These are phyloP conservation scores for Aspergillus bombycis DNA, from an alignment of 2,329 filamentous ascomycete species.

Conservation along the genomic window DNA sequence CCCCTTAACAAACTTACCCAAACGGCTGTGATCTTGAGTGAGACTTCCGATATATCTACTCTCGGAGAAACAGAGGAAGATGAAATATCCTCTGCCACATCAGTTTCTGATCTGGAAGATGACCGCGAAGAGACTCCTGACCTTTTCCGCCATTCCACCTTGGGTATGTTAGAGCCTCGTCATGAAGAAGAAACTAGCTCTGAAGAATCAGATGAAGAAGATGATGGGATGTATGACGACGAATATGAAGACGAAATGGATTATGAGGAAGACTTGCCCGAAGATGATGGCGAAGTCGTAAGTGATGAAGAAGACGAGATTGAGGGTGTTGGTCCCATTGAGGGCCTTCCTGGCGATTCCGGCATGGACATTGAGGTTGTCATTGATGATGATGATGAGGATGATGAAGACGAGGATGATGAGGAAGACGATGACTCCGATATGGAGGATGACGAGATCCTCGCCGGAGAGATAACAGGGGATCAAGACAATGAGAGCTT, in stretches of 20 bases:
- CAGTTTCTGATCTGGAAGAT: conserved; percentile 83
- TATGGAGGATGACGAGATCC: conserved; percentile 56
- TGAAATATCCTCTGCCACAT: conserved; percentile 84
- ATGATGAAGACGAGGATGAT: conserved; percentile 65
- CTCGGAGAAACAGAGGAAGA: conserved; percentile 77
- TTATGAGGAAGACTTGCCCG: conserved; percentile 80
- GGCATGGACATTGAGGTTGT: conserved; percentile 81
- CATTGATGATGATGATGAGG: conserved; percentile 72
- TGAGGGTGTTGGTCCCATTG: conserved; percentile 74
- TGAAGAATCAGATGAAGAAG: conserved; percentile 68
- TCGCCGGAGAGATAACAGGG: conserved; percentile 58
- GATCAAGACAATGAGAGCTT: conserved; percentile 58
- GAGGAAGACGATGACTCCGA: conserved; percentile 64
- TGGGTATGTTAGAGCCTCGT: conserved; percentile 89
- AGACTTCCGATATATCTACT: conserved; percentile 72
- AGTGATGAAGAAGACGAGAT: conserved; percentile 87
- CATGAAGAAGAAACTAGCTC: conserved; percentile 81
- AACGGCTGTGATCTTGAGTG: conserved; percentile 83
- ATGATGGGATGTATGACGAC: conserved; percentile 92
- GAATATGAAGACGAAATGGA: conserved; percentile 90
- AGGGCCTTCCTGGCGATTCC: conserved; percentile 65
- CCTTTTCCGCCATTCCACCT: conserved; percentile 91
- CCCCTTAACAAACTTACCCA: conserved; percentile 85
- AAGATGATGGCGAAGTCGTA: conserved; percentile 81
- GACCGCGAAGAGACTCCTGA: conserved; percentile 94